Conservation (phyloP, 2,329 filamentous ascomycete genomes). For the Lasiodiplodia sp. region DNA sequence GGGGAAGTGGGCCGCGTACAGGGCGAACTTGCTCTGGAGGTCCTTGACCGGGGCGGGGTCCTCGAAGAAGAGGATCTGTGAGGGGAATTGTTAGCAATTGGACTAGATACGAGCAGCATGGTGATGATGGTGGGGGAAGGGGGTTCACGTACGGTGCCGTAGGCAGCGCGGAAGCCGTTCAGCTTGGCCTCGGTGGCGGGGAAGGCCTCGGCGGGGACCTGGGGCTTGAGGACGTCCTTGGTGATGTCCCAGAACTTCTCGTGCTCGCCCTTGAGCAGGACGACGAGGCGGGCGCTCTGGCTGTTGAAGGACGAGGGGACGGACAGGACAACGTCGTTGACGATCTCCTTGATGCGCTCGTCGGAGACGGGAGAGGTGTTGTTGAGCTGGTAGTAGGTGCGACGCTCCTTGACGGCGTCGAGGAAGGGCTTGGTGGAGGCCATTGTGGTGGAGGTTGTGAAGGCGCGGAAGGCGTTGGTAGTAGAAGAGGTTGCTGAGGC, state of each 20-base stretch:
- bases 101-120: too few species aligned
- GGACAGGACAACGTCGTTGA: slow-evolving; percentile 66
- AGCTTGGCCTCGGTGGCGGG: slow-evolving; percentile 60
- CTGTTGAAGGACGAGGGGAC: slow-evolving; percentile 88
- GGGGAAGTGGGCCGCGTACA: slow-evolving; percentile 82
- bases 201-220: slow-evolving; percentile 72
- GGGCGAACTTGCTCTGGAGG: slow-evolving; percentile 72
- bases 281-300: slow-evolving; percentile 78
- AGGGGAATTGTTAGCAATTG: neutral
- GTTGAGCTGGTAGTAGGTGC: slow-evolving; percentile 72
- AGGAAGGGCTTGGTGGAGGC: slow-evolving; percentile 59
- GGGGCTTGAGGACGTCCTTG: slow-evolving; percentile 67
- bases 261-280: slow-evolving; percentile 83
- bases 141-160: slow-evolving; percentile 71
- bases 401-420: slow-evolving; percentile 71
- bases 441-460: slow-evolving; percentile 43
- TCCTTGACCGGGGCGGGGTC: slow-evolving; percentile 71
- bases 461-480: slow-evolving; percentile 15
- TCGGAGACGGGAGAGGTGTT: slow-evolving; percentile 67
- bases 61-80: slow-evolving; percentile 82
- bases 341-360: slow-evolving; percentile 69
- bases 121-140: too few species aligned
- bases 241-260: slow-evolving; percentile 85
- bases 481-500: slow-evolving; percentile 8
- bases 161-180: slow-evolving; percentile 70